Percentiles rank a stretch among this genome's conserved stretches.
phyloP scores from a whole-genome alignment of 2,329 filamentous ascomycete genomes.

The Sclerotinia minor region DNA sequence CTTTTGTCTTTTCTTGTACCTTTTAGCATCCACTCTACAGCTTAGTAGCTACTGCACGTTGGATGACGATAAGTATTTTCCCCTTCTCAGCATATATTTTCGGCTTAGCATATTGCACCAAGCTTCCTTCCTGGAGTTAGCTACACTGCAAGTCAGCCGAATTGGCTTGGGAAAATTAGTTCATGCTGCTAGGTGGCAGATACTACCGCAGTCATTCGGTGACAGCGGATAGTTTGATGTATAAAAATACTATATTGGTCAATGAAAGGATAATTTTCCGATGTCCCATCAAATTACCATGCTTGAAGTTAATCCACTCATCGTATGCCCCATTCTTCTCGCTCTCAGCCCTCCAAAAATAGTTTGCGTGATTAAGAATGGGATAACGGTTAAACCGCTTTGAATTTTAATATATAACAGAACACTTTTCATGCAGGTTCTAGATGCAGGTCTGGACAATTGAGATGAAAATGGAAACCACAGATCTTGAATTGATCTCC shows the following conservation, averaged over 20 bases:
- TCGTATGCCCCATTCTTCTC: slow-evolving; percentile 17
- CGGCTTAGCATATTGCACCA: background rate
- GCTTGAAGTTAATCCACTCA: slow-evolving; percentile 6
- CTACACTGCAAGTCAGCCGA: slow-evolving; percentile 3
- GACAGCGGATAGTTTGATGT: slow-evolving; percentile 24
- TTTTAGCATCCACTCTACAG: slow-evolving; percentile 25
- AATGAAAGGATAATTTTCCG: slow-evolving; percentile 11
- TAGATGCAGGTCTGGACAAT: slow-evolving; percentile 15
- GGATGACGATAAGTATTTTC: slow-evolving; percentile 20
- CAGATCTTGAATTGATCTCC: slow-evolving; percentile 3
- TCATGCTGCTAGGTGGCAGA: slow-evolving; percentile 24
- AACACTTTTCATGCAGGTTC: slow-evolving; percentile 18
- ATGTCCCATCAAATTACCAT: slow-evolving; percentile 12
- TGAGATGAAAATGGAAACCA: slow-evolving; percentile 19
- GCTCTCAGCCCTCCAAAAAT: slow-evolving; percentile 2
- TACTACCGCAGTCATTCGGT: slow-evolving; percentile 18
- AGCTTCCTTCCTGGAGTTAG: slow-evolving; percentile 10
- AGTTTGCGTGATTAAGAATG: slow-evolving; percentile 22
- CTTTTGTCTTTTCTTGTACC: slow-evolving; percentile 38
- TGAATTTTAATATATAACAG: background rate
- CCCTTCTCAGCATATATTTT: slow-evolving; percentile 13
- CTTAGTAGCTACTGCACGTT: slow-evolving; percentile 25
- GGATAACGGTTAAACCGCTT: slow-evolving; percentile 12
- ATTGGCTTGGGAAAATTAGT: slow-evolving; percentile 9
- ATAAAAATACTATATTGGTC: slow-evolving; percentile 18